These are phyloP conservation scores for Clavispora fructus DNA, from an alignment of 805 yeast species.

Conservation along the genomic window DNA sequence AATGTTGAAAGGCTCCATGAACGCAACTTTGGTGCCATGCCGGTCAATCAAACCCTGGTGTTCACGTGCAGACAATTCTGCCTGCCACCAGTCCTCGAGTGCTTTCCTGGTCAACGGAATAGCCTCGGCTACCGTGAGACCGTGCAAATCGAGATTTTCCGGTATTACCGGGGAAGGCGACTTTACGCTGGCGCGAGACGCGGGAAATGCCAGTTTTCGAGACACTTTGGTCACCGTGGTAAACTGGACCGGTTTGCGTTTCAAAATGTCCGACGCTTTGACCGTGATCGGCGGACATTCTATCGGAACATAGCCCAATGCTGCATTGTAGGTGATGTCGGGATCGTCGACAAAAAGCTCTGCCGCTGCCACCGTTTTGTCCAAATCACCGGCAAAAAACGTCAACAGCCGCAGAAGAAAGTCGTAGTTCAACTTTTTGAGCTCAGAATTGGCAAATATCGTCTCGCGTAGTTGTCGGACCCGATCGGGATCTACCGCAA, in stretches of 20 bases:
- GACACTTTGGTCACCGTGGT: neutral
- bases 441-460: conserved; percentile 20
- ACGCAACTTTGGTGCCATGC: conserved; percentile 31
- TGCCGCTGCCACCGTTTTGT: conserved; percentile 33
- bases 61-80: conserved; percentile 42
- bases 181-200: neutral
- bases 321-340: neutral
- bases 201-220: too few species aligned
- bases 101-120: conserved; percentile 28
- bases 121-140: conserved; percentile 46
- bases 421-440: conserved; percentile 30
- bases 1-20: conserved; percentile 41
- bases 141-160: conserved; percentile 51
- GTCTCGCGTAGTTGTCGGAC: conserved; percentile 11
- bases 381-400: conserved; percentile 42
- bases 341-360: conserved; percentile 24
- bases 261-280: neutral
- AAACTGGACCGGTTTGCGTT: neutral
- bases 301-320: neutral
- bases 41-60: conserved; percentile 31
- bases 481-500: conserved; percentile 17
- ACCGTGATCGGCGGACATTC: neutral
- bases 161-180: too few species aligned
- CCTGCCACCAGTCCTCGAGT: conserved; percentile 57
- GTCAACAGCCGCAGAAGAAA: conserved; percentile 36